These are phyloP conservation scores for Tulasnella sp. DNA, from an alignment of 768 basidiomycete species.

Conservation along the genomic window DNA sequence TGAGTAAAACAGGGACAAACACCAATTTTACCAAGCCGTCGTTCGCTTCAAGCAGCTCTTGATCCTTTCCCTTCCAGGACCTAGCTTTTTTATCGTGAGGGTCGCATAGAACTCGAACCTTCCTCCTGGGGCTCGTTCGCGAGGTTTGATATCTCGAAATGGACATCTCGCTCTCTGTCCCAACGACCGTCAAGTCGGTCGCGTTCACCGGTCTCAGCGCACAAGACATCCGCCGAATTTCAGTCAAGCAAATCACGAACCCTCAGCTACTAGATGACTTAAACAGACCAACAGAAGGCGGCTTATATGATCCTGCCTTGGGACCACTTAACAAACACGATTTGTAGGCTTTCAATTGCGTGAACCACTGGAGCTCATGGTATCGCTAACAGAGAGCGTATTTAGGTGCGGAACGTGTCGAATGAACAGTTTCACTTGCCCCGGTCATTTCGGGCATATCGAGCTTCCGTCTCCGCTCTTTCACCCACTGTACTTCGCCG, in stretches of 20 bases:
- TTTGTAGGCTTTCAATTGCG: conserved; percentile 45
- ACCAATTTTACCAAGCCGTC: not conserved
- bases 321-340: conserved; percentile 85
- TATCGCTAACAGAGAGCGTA: not conserved
- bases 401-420: conserved; percentile 87
- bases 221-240: conserved; percentile 82
- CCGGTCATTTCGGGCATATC: conserved; percentile 97
- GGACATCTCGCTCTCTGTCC: conserved; percentile 86
- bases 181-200: conserved; percentile 73
- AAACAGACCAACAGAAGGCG: conserved; percentile 83
- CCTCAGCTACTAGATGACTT: conserved; percentile 88
- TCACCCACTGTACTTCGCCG: conserved; percentile 91
- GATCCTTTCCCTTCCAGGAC: not conserved
- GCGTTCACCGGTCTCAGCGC: conserved; percentile 90
- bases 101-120: not conserved
- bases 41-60: not conserved
- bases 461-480: conserved; percentile 92
- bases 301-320: conserved; percentile 90
- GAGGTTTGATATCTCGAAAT: conserved; percentile 34
- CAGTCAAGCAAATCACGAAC: conserved; percentile 96
- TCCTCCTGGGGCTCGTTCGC: not conserved
- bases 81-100: not conserved
- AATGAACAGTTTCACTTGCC: conserved; percentile 88
- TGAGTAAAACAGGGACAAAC: not conserved
- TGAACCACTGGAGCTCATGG: conserved; percentile 16